Evolutionary conservation across 208 protist species (phyloP).

Genomic region (Phytomonas francai): DNA sequence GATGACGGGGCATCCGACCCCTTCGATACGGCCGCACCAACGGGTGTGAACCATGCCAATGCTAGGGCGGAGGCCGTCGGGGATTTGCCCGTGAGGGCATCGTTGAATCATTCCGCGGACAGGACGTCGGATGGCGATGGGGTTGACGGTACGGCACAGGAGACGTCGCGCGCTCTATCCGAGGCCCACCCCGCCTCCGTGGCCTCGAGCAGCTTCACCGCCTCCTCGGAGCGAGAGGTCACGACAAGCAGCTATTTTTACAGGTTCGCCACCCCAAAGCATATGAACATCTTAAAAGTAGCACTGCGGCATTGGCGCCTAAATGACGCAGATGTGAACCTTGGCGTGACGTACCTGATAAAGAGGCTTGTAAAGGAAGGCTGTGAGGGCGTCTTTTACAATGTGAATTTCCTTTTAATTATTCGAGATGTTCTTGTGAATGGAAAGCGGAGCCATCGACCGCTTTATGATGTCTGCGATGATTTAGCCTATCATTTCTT

Average conservation of each 20-base stretch:
- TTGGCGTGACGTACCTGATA: constrained; percentile 70
- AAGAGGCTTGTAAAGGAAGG: constrained; percentile 40
- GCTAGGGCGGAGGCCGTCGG: neutral
- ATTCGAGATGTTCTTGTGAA: constrained; percentile 67
- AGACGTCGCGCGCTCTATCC: constrained; percentile 12
- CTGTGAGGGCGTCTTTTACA: constrained; percentile 60
- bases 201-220: constrained; percentile 26
- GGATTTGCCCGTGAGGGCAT: neutral
- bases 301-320: constrained; percentile 69
- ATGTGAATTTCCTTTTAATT: constrained; percentile 58
- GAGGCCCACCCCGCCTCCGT: constrained; percentile 22
- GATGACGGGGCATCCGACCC: neutral
- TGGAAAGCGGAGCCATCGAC: constrained; percentile 54
- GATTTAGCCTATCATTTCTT: constrained; percentile 80
- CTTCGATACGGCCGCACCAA: neutral
- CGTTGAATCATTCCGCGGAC: neutral
- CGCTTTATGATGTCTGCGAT: constrained; percentile 72
- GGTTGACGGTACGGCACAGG: constrained; percentile 4
- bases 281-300: constrained; percentile 52
- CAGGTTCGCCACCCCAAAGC: constrained; percentile 56
- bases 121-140: constrained; percentile 1
- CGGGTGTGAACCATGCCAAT: neutral
- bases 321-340: constrained; percentile 75
- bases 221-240: constrained; percentile 63
- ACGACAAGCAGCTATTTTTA: constrained; percentile 58